Percentiles rank a stretch among this genome's conserved stretches.
Conservation (phyloP, 106 monocot genomes). For the Hemerocallis citrina region DNA sequence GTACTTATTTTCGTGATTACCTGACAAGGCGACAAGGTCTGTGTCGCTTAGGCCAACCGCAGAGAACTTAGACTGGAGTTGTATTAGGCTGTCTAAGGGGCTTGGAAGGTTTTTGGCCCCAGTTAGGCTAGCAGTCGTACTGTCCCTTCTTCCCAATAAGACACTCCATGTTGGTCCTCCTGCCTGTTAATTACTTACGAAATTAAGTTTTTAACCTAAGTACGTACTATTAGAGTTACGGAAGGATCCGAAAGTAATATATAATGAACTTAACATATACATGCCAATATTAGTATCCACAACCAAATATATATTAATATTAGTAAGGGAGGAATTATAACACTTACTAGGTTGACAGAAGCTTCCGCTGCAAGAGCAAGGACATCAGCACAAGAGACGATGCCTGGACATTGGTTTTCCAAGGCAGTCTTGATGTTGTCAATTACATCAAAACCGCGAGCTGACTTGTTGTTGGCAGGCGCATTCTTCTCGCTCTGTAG, state of each 20-base stretch:
- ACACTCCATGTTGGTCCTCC: slow-evolving; percentile 39
- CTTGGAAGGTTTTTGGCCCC: slow-evolving; percentile 19
- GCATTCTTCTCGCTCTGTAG: slow-evolving; percentile 38
- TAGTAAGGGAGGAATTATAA: too few species aligned
- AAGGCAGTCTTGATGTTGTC: slow-evolving; percentile 24
- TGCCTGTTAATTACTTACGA: too few species aligned
- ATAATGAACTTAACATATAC: too few species aligned
- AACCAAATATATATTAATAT: too few species aligned
- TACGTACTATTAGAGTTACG: too few species aligned
- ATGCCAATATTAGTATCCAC: too few species aligned
- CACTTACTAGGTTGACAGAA: slow-evolving; percentile 20
- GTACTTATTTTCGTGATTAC: slow-evolving; percentile 1
- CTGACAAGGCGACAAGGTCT: slow-evolving; percentile 31
- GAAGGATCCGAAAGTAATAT: too few species aligned
- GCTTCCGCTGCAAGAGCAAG: slow-evolving; percentile 32
- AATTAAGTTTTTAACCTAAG: too few species aligned
- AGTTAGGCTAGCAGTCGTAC: slow-evolving; percentile 16
- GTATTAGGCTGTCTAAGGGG: slow-evolving; percentile 18
- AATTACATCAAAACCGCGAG: slow-evolving; percentile 30
- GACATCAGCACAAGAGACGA: slow-evolving; percentile 47
- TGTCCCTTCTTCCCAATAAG: slow-evolving; percentile 21
- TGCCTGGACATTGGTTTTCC: slow-evolving; percentile 27
- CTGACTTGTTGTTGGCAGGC: slow-evolving; percentile 24
- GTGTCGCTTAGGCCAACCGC: slow-evolving; percentile 17
- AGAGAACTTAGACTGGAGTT: slow-evolving; percentile 19